Conservation (phyloP, 768 basidiomycete genomes). For the Ramaria sp. region DNA sequence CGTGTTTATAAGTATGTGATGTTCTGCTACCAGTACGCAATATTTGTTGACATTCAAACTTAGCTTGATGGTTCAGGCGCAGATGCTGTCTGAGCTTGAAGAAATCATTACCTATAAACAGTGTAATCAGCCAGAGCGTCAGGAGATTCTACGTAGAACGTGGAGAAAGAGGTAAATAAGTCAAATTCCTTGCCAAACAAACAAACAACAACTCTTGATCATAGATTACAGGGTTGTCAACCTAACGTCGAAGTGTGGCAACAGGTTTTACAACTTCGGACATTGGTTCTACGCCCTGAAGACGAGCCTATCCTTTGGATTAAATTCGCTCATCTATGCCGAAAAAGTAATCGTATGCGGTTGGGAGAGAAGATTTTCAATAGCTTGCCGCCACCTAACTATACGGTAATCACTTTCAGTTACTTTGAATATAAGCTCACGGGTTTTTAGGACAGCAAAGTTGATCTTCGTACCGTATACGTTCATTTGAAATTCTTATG, state of each 20-base stretch:
- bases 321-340: constrained; percentile 95
- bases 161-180: constrained; percentile 85
- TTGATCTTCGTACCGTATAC: constrained; percentile 92
- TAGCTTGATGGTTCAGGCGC: constrained; percentile 92
- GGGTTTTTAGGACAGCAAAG: constrained; percentile 37
- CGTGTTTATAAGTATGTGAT: constrained; percentile 90
- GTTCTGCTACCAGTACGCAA: background rate
- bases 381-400: constrained; percentile 8
- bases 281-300: constrained; percentile 83
- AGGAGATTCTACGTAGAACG: constrained; percentile 79
- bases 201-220: background rate
- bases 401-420: constrained; percentile 7
- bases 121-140: constrained; percentile 89
- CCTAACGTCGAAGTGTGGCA: constrained; percentile 99
- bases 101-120: constrained; percentile 97
- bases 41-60: constrained; percentile 10
- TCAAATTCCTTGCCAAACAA: background rate
- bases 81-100: constrained; percentile 96
- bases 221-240: constrained; percentile 87
- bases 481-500: constrained; percentile 94
- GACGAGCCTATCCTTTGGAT: constrained; percentile 98
- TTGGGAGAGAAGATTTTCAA: constrained; percentile 96
- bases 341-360: constrained; percentile 89
- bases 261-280: constrained; percentile 89
- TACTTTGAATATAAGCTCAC: background rate